These are phyloP conservation scores for Chionographis japonica DNA, from an alignment of 106 monocot genomes.

Conservation along the genomic window DNA sequence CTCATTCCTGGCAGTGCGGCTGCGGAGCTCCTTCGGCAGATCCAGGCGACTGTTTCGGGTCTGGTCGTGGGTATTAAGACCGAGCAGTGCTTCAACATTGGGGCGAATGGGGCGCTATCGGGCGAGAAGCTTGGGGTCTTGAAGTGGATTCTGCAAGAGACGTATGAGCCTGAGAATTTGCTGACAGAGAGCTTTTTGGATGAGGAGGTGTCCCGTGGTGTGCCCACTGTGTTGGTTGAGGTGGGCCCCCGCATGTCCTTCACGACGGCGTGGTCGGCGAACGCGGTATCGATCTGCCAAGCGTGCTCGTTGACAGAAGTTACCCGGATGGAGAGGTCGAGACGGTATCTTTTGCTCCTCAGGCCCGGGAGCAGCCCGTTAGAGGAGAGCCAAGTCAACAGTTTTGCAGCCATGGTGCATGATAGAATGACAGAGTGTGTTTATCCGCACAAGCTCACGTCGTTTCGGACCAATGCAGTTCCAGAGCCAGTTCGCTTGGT, in stretches of 20 bases:
- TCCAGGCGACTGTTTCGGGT: constrained; percentile 59
- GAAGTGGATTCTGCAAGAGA: constrained; percentile 79
- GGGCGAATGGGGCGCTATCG: constrained; percentile 31
- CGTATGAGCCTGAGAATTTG: constrained; percentile 87
- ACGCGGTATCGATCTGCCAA: constrained; percentile 85
- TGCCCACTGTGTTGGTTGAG: constrained; percentile 43
- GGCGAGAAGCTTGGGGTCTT: constrained; percentile 59
- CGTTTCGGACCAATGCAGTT: constrained; percentile 40
- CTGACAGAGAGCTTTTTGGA: constrained; percentile 56
- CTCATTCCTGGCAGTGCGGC: constrained; percentile 61
- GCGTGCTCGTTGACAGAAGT: constrained; percentile 67
- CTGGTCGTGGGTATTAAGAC: constrained; percentile 54
- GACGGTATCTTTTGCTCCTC: constrained; percentile 62
- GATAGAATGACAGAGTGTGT: constrained; percentile 98
- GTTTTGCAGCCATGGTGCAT: constrained; percentile 82
- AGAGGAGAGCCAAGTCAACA: constrained; percentile 39
- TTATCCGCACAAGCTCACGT: constrained; percentile 57
- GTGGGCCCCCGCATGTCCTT: constrained; percentile 94
- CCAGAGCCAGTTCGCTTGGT: constrained; percentile 63
- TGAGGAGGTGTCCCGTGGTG: constrained; percentile 15
- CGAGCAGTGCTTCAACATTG: constrained; percentile 93
- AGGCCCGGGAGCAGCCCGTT: constrained; percentile 40
- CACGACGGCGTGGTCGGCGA: constrained; percentile 86
- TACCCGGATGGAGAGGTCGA: constrained; percentile 75
- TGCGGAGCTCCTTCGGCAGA: constrained; percentile 56